Conservation (phyloP, 768 basidiomycete species). For the Pseudohyphozyma bogoriensis region DNA sequence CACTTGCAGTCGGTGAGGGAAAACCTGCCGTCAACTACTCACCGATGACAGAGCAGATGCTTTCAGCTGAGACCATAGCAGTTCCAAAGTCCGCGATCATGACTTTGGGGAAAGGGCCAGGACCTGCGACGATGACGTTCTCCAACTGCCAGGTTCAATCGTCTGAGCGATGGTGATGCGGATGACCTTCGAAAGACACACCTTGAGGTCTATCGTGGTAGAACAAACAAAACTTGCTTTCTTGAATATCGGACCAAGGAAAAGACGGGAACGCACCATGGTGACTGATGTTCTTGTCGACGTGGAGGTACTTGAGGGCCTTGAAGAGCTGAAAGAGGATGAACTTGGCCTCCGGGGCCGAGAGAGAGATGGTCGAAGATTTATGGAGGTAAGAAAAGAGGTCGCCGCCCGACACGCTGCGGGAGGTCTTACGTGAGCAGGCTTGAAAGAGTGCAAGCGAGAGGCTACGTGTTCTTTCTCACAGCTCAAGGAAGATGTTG, state of each 20-base stretch:
- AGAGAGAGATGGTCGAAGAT: conserved; percentile 6
- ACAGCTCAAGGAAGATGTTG: conserved; percentile 26
- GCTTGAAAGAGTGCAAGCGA: background rate
- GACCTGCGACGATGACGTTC: conserved; percentile 10
- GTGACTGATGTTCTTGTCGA: conserved; percentile 11
- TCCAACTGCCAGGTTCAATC: conserved; percentile 5
- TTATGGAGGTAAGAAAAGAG: conserved; percentile 24
- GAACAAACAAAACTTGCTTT: background rate
- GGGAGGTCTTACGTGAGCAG: background rate
- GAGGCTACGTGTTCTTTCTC: background rate
- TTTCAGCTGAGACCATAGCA: background rate
- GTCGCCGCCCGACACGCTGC: conserved; percentile 24
- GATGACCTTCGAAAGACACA: background rate
- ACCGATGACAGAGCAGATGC: conserved; percentile 4
- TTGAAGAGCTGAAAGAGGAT: conserved; percentile 14
- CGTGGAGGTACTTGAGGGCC: conserved; percentile 17
- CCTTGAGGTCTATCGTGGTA: background rate
- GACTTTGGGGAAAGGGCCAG: conserved; percentile 2
- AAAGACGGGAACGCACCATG: conserved; percentile 8
- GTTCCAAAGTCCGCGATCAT: conserved; percentile 19
- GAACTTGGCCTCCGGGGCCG: conserved; percentile 8
- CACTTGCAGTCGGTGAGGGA: too few relatives aligned
- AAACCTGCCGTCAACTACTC: background rate
- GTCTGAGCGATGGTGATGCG: background rate
- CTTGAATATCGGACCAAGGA: background rate